These are phyloP conservation scores for Plantago ovata DNA, from an alignment of 257 asterid genomes.

Conservation along the genomic window DNA sequence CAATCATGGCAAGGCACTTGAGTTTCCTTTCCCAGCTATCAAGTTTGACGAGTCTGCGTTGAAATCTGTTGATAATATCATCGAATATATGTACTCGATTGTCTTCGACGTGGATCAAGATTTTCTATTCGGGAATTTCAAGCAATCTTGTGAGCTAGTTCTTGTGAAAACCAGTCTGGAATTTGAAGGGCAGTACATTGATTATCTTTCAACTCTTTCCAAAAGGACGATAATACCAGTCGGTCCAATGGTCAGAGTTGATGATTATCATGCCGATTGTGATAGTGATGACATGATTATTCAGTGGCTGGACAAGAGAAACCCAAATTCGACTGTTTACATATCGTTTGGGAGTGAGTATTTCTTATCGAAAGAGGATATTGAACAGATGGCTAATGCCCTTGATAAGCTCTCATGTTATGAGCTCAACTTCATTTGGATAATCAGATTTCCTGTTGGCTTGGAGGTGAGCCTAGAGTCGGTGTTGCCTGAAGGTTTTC, in stretches of 20 bases:
- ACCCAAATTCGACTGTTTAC: constrained; percentile 25
- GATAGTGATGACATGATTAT: constrained; percentile 16
- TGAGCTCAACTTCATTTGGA: constrained; percentile 35
- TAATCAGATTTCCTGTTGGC: constrained; percentile 28
- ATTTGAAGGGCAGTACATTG: constrained; percentile 31
- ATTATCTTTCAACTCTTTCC: constrained; percentile 25
- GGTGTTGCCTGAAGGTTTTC: constrained; percentile 29
- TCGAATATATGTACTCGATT: neutral
- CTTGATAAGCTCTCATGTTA: constrained; percentile 24
- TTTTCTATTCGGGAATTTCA: constrained; percentile 3
- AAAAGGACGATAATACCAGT: constrained; percentile 19
- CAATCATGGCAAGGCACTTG: neutral
- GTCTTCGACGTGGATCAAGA: constrained; percentile 15
- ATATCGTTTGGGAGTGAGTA: constrained; percentile 44
- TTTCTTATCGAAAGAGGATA: constrained; percentile 32
- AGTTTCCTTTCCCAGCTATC: constrained; percentile 23
- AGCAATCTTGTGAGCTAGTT: constrained; percentile 25
- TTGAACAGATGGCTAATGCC: constrained; percentile 33
- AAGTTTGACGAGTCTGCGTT: constrained; percentile 6
- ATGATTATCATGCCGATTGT: neutral
- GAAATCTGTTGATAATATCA: neutral
- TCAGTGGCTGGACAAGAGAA: constrained; percentile 31
- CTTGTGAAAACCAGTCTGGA: constrained; percentile 28
- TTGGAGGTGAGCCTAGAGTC: constrained; percentile 1
- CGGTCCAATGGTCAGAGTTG: constrained; percentile 27